These are phyloP conservation scores for Aspergillus pseudoviridinutans DNA, from an alignment of 2,329 filamentous ascomycete species.

Conservation along the genomic window DNA sequence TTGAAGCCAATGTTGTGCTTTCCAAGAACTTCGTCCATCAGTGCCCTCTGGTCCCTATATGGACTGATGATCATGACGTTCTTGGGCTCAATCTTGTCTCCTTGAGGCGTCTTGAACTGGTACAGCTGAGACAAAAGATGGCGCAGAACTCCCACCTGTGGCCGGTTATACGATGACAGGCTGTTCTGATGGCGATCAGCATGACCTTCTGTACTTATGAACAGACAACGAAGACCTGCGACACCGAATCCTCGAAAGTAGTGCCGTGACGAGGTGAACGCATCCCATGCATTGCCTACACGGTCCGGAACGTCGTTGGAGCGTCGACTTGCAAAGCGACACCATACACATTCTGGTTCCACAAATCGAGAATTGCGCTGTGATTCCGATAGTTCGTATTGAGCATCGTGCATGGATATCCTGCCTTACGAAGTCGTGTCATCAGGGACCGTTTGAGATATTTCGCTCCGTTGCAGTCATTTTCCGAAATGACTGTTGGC, in stretches of 20 bases:
- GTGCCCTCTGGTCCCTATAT: neutral
- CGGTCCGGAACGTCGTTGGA: neutral
- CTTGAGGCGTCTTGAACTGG: neutral
- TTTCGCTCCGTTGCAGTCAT: neutral
- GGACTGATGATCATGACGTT: neutral
- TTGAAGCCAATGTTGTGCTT: neutral
- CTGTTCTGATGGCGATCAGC: neutral
- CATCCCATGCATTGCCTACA: neutral
- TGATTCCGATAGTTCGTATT: neutral
- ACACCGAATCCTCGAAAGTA: neutral
- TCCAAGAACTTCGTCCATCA: neutral
- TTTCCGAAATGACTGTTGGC: slow-evolving; percentile 8
- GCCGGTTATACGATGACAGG: neutral
- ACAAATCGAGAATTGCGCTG: neutral
- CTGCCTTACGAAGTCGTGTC: neutral
- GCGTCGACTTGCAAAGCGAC: neutral
- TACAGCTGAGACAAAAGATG: neutral
- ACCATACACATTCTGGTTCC: neutral
- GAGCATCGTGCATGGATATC: neutral
- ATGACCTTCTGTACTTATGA: neutral
- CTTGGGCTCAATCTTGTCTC: neutral
- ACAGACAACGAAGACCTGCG: neutral
- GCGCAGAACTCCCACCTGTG: neutral
- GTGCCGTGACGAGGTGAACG: neutral
- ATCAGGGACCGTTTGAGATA: slow-evolving; percentile 6